These are phyloP conservation scores for Smittium culicis DNA, from an alignment of 371 early-diverging fungal genomes.

Conservation along the genomic window DNA sequence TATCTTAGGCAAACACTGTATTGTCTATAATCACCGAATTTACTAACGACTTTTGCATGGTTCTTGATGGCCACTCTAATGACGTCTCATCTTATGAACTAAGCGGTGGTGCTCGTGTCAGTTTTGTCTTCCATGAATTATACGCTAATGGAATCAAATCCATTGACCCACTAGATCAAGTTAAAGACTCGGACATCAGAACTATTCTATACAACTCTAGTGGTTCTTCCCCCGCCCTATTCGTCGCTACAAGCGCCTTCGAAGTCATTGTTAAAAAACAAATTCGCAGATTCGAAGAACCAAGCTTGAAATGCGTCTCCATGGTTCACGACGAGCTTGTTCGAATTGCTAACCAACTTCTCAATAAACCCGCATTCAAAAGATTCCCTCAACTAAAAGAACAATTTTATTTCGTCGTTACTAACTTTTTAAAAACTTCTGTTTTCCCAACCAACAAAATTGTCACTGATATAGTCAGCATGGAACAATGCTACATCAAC, in stretches of 20 bases:
- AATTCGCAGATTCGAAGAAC: constrained; percentile 91
- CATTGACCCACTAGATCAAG: constrained; percentile 91
- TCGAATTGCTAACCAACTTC: constrained; percentile 76
- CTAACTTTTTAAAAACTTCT: constrained; percentile 79
- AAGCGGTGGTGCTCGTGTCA: constrained; percentile 94
- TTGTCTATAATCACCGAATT: constrained; percentile 95
- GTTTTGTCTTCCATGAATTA: constrained; percentile 96
- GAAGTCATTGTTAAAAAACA: constrained; percentile 95
- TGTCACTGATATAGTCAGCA: constrained; percentile 74
- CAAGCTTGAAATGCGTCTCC: constrained; percentile 79
- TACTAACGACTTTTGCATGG: constrained; percentile 80
- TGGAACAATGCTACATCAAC: constrained; percentile 94
- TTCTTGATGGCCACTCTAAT: constrained; percentile 85
- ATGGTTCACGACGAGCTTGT: constrained; percentile 94
- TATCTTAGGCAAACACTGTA: constrained; percentile 53
- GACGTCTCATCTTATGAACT: constrained; percentile 88
- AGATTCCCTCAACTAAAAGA: constrained; percentile 91
- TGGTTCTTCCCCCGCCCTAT: constrained; percentile 88
- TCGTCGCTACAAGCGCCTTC: constrained; percentile 95
- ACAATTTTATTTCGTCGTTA: constrained; percentile 74
- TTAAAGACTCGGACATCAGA: constrained; percentile 95
- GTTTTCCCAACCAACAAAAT: constrained; percentile 84
- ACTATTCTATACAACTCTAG: constrained; percentile 96
- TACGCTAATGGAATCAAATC: constrained; percentile 81
- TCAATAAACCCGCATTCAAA: constrained; percentile 82